A percentile compares a stretch with the other conserved stretches of the same genome.
These are phyloP conservation scores for Pseudogymnoascus sp. DNA, from an alignment of 2,329 filamentous ascomycete species.

Conservation along the genomic window DNA sequence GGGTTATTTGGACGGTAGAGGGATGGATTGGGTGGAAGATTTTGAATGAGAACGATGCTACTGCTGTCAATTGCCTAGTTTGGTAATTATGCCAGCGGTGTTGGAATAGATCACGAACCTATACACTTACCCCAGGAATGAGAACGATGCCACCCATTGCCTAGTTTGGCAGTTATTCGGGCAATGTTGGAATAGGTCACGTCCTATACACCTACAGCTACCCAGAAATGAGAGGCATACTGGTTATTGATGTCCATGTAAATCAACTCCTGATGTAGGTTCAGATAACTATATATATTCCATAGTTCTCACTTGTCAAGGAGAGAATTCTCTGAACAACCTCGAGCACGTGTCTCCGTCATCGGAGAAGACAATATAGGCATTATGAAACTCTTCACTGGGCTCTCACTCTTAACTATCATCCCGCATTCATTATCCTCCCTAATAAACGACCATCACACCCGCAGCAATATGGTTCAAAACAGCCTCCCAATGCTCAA, in stretches of 20 bases:
- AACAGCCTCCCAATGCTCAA: conserved; percentile 17
- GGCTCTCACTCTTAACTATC: not conserved
- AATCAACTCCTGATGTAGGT: not conserved
- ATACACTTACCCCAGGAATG: too few species aligned
- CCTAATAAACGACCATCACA: not conserved
- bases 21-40: too few species aligned
- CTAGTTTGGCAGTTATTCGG: too few species aligned
- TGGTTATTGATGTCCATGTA: not conserved
- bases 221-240: not conserved
- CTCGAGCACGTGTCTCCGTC: not conserved
- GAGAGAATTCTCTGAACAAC: not conserved
- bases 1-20: too few species aligned
- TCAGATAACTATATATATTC: not conserved
- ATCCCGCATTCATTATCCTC: not conserved
- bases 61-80: too few species aligned
- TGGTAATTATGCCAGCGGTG: too few species aligned
- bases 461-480: not conserved
- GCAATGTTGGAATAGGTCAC: too few species aligned
- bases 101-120: too few species aligned
- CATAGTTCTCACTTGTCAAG: not conserved
- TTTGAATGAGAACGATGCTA: too few species aligned
- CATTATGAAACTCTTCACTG: not conserved
- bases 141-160: too few species aligned
- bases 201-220: not conserved
- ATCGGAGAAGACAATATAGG: not conserved